Conservation (phyloP, 1,284 basidiomycete species). For the Testicularia cyperi region DNA sequence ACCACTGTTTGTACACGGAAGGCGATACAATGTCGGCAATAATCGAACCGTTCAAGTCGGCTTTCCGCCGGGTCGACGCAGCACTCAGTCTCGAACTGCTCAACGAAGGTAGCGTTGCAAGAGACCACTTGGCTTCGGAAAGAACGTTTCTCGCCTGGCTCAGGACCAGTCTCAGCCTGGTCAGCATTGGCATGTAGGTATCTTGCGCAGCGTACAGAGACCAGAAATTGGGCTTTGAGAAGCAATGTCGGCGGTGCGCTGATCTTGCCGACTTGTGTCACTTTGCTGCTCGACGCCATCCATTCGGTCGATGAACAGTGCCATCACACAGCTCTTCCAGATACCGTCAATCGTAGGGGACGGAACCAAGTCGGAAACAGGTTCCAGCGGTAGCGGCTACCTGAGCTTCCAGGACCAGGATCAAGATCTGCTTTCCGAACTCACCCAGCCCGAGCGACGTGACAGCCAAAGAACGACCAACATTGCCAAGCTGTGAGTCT, state of each 20-base stretch:
- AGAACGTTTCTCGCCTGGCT: conserved; percentile 61
- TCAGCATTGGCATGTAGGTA: conserved; percentile 53
- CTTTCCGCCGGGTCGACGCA: conserved; percentile 7
- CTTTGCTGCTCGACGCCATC: too few relatives aligned
- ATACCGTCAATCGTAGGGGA: conserved; percentile 43
- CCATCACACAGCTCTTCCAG: conserved; percentile 56
- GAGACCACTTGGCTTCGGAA: conserved; percentile 60
- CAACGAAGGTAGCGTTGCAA: conserved; percentile 59
- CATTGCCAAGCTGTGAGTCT: conserved; percentile 26
- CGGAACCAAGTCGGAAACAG: too few relatives aligned
- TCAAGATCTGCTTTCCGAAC: too few relatives aligned
- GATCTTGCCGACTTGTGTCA: too few relatives aligned
- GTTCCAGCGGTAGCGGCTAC: too few relatives aligned
- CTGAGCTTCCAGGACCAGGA: too few relatives aligned
- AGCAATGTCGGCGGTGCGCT: too few relatives aligned
- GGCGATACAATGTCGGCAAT: conserved; percentile 38
- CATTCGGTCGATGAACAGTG: conserved; percentile 12
- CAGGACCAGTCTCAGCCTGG: conserved; percentile 55
- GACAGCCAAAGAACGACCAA: too few relatives aligned
- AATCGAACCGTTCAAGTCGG: conserved; percentile 8
- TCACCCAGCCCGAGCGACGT: too few relatives aligned
- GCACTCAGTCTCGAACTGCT: conserved; percentile 39
- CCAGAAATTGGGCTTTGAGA: background rate
- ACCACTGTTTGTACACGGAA: too few relatives aligned
- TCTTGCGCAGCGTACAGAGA: background rate